Evolutionary conservation across 1,284 basidiomycete species (phyloP).

Genomic region (Thecaphora thlaspeos): DNA sequence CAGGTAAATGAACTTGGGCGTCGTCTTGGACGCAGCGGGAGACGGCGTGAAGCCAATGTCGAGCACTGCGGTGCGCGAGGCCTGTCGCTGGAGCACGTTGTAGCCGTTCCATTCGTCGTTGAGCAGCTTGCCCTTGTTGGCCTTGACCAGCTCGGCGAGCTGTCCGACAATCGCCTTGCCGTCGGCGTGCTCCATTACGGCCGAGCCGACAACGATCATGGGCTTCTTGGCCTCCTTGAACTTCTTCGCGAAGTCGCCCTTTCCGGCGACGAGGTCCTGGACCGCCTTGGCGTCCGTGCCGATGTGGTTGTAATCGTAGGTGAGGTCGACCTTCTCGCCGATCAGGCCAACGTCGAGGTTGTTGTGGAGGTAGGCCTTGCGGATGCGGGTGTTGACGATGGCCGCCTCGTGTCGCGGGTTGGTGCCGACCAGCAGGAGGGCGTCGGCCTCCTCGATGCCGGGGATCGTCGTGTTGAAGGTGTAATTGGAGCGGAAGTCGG

Average conservation of each 20-base stretch:
- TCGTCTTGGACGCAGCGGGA: conserved; percentile 70
- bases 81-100: conserved; percentile 83
- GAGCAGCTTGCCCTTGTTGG: conserved; percentile 66
- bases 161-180: conserved; percentile 76
- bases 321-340: conserved; percentile 85
- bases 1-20: conserved; percentile 94
- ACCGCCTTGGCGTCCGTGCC: conserved; percentile 78
- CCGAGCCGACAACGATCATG: conserved; percentile 88
- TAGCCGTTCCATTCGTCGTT: conserved; percentile 95
- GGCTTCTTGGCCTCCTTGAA: conserved; percentile 91
- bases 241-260: conserved; percentile 80
- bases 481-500: conserved; percentile 94
- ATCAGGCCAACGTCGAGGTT: conserved; percentile 83
- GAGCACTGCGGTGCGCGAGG: conserved; percentile 91
- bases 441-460: conserved; percentile 87
- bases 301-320: conserved; percentile 89
- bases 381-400: conserved; percentile 93
- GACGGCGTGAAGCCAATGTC: conserved; percentile 90
- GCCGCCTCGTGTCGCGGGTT: conserved; percentile 98
- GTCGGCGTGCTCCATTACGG: conserved; percentile 81
- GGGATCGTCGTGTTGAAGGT: conserved; percentile 94
- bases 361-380: conserved; percentile 87
- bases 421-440: conserved; percentile 88
- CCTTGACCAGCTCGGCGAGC: conserved; percentile 76
- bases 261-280: conserved; percentile 69